Evolutionary conservation across 1,284 basidiomycete species (phyloP), one percentile per base, ranked within the genome.

Genomic region (Mrakiaceae sp.): DNA sequence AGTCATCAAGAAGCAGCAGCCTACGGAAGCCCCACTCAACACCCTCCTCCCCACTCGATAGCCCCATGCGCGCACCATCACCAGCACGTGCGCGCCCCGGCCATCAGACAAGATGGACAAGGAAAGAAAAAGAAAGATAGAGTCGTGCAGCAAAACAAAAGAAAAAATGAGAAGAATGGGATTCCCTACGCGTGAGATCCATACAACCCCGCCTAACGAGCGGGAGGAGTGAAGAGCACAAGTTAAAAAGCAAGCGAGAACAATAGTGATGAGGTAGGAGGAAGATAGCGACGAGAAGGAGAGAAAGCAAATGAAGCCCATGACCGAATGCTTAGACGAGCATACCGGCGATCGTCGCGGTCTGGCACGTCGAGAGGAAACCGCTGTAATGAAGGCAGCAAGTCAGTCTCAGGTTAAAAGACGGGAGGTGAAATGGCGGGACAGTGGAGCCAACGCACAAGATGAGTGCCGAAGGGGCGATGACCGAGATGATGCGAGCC

Each of bases 381-480:
- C 67, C 67, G 43, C 27, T 27, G 27, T 27, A 40, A 64, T 69
- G 43, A 67, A 52, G 9, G 67, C 68, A n/a, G 48, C 7, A 51
- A 44, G 56, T 54, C 43, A 39, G 43, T 58, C 14, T 69, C 73
- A 70, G 67, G 75, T 70, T 84, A 85, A 70, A 52, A 7, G 46
- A 14, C 11, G n/a, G 51, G 60, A 14, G 11, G 43, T 46, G 67
- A 55, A 51, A 88, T 78, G 74, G 89, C 88, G 10, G 87, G 87
- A 70, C 85, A 5, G 16, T 8, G 9, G 10, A 11, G 12, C 5
- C 11, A 58, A 44, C 42, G 14, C 44, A 42, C 12, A n/a, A 61
- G 10, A 89, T 76, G 85, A 90, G 87, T 8, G 90, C 89, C 52
- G 86, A 87, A 12, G 81, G 73, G 11, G 87, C 87, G 62, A 87